Conservation (phyloP, 2,329 filamentous ascomycete genomes). For the Botrytis fragariae region DNA sequence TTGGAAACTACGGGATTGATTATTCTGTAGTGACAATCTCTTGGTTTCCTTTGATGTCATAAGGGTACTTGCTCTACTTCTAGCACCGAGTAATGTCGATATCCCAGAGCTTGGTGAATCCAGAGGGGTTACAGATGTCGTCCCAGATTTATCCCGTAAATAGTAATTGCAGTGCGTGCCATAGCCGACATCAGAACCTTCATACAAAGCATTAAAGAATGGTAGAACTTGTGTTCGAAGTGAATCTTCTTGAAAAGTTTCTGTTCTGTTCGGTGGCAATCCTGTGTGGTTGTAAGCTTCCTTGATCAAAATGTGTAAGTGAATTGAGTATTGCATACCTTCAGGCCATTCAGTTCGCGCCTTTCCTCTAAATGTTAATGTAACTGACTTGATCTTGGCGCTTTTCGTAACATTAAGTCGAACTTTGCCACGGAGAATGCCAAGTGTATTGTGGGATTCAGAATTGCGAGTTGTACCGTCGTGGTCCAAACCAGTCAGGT, state of each 20-base stretch:
- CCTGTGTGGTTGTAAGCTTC: slow-evolving; percentile 45
- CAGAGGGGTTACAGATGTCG: slow-evolving; percentile 33
- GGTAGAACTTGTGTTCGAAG: slow-evolving; percentile 85
- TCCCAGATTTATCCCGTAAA: slow-evolving; percentile 35
- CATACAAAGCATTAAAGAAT: slow-evolving; percentile 80
- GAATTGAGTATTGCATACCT: slow-evolving; percentile 53
- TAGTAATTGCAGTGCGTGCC: slow-evolving; percentile 61
- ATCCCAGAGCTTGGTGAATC: slow-evolving; percentile 28
- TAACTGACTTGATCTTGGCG: slow-evolving; percentile 88
- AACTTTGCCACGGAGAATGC: slow-evolving; percentile 81
- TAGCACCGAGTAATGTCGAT: slow-evolving; percentile 27
- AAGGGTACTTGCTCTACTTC: slow-evolving; percentile 33
- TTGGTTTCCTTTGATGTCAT: slow-evolving; percentile 42
- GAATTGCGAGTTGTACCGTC: slow-evolving; percentile 40
- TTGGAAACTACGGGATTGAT: slow-evolving; percentile 65
- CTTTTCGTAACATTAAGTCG: slow-evolving; percentile 82
- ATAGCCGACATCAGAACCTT: slow-evolving; percentile 56
- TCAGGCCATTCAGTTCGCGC: slow-evolving; percentile 95
- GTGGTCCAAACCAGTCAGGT: slow-evolving; percentile 72
- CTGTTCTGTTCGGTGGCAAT: slow-evolving; percentile 81
- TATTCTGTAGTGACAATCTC: slow-evolving; percentile 60
- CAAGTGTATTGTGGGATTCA: slow-evolving; percentile 48
- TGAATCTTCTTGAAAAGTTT: slow-evolving; percentile 79
- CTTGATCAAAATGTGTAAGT: background rate
- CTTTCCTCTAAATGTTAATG: slow-evolving; percentile 79